Evolutionary conservation across 129 eudicot genomes (phyloP).

Genomic region (Arctium minus): DNA sequence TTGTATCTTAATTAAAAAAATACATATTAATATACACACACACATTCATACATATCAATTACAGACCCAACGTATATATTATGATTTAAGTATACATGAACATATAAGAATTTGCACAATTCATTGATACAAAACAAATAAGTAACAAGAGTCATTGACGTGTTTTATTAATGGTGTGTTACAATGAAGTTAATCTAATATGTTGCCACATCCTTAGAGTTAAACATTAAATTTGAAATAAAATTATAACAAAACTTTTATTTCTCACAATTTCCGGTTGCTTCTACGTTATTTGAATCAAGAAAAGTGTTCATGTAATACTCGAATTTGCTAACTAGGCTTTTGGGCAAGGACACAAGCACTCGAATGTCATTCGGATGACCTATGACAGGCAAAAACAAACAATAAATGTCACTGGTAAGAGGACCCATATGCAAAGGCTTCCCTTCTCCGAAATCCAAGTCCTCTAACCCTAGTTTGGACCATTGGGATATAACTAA

Average conservation of each 20-base stretch:
- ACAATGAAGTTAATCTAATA: constrained; percentile 8
- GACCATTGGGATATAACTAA: constrained; percentile 96
- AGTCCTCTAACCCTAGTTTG: constrained; percentile 65
- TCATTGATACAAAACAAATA: neutral
- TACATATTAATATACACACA: neutral
- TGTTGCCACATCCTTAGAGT: neutral
- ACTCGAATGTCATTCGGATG: constrained; percentile 55
- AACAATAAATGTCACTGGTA: constrained; percentile 78
- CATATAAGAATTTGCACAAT: neutral
- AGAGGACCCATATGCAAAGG: constrained; percentile 81
- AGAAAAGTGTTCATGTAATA: constrained; percentile 54
- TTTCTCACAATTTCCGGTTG: constrained; percentile 1
- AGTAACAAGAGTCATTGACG: neutral
- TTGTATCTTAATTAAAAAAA: too few relatives aligned
- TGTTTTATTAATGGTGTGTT: neutral
- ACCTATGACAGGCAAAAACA: constrained; percentile 66
- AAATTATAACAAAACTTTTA: neutral
- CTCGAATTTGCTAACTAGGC: constrained; percentile 52
- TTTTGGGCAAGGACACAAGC: constrained; percentile 69
- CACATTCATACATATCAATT: neutral
- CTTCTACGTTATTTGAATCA: constrained; percentile 28
- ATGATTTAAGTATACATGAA: neutral
- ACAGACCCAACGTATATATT: neutral
- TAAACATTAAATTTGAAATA: neutral
- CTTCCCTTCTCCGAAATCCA: constrained; percentile 86